A percentile compares a stretch with the other conserved stretches of the same genome.
phyloP scores from a whole-genome alignment of 2,329 filamentous ascomycete genomes.

The Ophiostoma tasmaniense region DNA sequence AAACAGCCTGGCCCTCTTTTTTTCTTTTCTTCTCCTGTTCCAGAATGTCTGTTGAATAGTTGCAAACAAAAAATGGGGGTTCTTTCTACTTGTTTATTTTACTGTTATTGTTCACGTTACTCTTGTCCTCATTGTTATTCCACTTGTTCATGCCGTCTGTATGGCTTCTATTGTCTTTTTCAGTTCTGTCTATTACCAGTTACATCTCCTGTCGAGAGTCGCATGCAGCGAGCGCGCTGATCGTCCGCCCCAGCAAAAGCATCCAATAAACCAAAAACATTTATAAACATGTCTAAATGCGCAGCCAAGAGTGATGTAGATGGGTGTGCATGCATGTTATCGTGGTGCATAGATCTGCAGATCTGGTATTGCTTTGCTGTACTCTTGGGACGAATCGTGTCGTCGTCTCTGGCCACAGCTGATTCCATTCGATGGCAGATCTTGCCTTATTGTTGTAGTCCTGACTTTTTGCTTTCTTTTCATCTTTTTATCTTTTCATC shows the following conservation, averaged over 20 bases:
- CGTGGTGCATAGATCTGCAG: no score
- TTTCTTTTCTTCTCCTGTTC: no score
- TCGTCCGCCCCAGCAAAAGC: not conserved
- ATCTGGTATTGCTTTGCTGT: no score
- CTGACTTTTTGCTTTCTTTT: not conserved
- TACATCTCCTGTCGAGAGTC: not conserved
- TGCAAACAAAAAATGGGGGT: conserved; percentile 6
- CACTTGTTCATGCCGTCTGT: not conserved
- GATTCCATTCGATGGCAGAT: not conserved
- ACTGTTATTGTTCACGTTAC: not conserved
- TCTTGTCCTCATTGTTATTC: not conserved
- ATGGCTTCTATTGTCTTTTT: not conserved
- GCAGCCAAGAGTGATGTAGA: not conserved
- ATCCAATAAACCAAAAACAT: not conserved
- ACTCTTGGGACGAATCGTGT: no score
- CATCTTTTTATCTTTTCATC: not conserved
- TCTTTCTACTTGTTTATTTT: not conserved
- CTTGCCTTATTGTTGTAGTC: no score
- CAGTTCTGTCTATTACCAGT: not conserved
- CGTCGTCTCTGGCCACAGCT: no score
- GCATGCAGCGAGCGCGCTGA: conserved; percentile 4
- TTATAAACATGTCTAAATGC: not conserved
- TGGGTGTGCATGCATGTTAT: no score
- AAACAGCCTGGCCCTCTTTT: no score
- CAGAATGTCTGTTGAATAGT: not conserved